Base-by-base conservation (phyloP, 2,329 filamentous ascomycete species). In the Arthroderma sp. region DNA sequence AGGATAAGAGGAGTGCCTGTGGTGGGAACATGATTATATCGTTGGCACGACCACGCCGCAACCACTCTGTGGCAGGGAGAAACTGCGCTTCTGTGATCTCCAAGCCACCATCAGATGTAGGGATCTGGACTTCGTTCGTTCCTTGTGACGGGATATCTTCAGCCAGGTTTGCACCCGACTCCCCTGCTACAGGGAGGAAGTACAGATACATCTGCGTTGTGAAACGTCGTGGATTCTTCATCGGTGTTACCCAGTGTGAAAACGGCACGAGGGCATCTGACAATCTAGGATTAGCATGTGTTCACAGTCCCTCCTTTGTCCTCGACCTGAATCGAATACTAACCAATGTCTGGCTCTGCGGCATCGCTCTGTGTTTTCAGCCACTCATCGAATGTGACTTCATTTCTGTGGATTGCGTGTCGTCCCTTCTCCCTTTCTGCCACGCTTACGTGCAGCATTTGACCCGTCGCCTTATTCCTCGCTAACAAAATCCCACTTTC, bases 161-260 rank as follows among this genome's bases (percentile, higher is more conserved):
- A 54, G 57, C 51, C 1, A 64, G 41, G 2, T 52, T 50, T 31
- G 57, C 57, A 28, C 61, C 59, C 3, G 57, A 50, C 9, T 62
- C 54, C 9, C 58, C 47, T n/a, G 65, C 61, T 7, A 80, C 65
- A 0, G 87, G 87, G 2, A 95, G 72, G 63, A 93, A 81, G 64
- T 94, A 94, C 7, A 96, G 63, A 65, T 96, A 98, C 89, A 96
- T 96, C 60, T 95, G 88, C 0, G 89, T 95, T 0, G 84, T 86
- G 66, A 93, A 98, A 38, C 91, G 76, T 54, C 81, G 86, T 0
- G 79, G 75, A 49, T 75, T 78, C 0, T 70, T 64, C 7, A 53
- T 56, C 0, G 89, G 89, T 2, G 91, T 96, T 45, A 96, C 73
- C 91, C 91, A 96, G 44, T 86, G 77, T 0, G 88, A 94, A 58